Evolutionary conservation across 1,284 basidiomycete species (phyloP).

Genomic region (Mycena sp.): DNA sequence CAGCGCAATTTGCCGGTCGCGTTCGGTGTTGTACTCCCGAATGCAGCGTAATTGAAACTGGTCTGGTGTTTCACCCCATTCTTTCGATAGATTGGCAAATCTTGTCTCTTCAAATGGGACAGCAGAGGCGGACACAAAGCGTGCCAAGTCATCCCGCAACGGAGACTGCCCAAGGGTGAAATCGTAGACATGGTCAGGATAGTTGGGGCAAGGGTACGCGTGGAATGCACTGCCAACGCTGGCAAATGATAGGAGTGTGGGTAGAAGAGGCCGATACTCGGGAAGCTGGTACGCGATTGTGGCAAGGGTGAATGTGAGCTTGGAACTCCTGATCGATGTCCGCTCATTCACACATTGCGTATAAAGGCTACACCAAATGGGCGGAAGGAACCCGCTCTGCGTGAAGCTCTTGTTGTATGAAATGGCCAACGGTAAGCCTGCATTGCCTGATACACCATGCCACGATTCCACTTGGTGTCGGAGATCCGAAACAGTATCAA

Average conservation of each 20-base stretch:
- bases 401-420: conserved; percentile 22
- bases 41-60: not conserved
- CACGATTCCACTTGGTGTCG: conserved; percentile 25
- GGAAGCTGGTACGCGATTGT: conserved; percentile 20
- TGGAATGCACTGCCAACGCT: conserved; percentile 21
- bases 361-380: conserved; percentile 24
- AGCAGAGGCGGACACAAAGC: conserved; percentile 10
- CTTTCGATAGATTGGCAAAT: conserved; percentile 8
- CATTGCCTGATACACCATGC: conserved; percentile 15
- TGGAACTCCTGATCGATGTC: conserved; percentile 16
- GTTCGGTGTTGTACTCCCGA: conserved; percentile 4
- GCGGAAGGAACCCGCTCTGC: conserved; percentile 1
- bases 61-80: conserved; percentile 5
- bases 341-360: conserved; percentile 18
- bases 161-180: conserved; percentile 11
- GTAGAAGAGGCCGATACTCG: conserved; percentile 18
- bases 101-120: conserved; percentile 3
- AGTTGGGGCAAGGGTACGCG: conserved; percentile 12
- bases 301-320: conserved; percentile 26
- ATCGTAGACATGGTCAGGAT: conserved; percentile 24
- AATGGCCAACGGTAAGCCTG: conserved; percentile 1
- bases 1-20: conserved; percentile 12
- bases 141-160: conserved; percentile 2
- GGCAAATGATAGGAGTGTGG: conserved; percentile 22
- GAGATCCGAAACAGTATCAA: conserved; percentile 33